These are phyloP conservation scores for Draba incana DNA, from an alignment of 345 rosid genomes.

Conservation along the genomic window DNA sequence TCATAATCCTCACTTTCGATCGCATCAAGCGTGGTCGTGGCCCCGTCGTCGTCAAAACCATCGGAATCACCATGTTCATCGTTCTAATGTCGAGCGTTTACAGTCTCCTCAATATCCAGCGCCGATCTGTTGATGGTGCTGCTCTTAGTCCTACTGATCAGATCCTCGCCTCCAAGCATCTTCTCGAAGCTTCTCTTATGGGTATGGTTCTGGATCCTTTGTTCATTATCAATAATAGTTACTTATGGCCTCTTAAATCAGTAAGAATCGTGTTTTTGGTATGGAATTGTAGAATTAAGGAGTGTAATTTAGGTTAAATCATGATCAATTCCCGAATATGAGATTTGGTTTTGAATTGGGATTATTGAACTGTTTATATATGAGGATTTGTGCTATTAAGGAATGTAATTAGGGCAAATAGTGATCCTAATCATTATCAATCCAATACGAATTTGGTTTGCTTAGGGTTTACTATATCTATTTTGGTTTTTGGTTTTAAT, in stretches of 20 bases:
- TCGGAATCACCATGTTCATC: slow-evolving; percentile 57
- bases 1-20: slow-evolving; percentile 66
- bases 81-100: slow-evolving; percentile 65
- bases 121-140: slow-evolving; percentile 56
- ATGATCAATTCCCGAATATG: not conserved
- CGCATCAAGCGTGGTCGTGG: slow-evolving; percentile 83
- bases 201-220: slow-evolving; percentile 42
- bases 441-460: not conserved
- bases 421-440: not conserved
- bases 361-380: too few species aligned
- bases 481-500: not conserved
- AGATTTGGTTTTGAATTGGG: not conserved
- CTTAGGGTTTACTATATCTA: not conserved
- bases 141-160: slow-evolving; percentile 79
- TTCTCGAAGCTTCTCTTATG: slow-evolving; percentile 91
- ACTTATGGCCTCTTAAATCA: not conserved
- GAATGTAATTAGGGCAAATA: not conserved
- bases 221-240: not conserved
- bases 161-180: slow-evolving; percentile 67
- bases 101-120: slow-evolving; percentile 61
- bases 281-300: not conserved
- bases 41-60: slow-evolving; percentile 73
- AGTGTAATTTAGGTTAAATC: not conserved
- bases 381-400: not conserved
- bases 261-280: slow-evolving; percentile 3